Conservation (phyloP, 495 filamentous ascomycete species). For the Chaetomium tenue region DNA sequence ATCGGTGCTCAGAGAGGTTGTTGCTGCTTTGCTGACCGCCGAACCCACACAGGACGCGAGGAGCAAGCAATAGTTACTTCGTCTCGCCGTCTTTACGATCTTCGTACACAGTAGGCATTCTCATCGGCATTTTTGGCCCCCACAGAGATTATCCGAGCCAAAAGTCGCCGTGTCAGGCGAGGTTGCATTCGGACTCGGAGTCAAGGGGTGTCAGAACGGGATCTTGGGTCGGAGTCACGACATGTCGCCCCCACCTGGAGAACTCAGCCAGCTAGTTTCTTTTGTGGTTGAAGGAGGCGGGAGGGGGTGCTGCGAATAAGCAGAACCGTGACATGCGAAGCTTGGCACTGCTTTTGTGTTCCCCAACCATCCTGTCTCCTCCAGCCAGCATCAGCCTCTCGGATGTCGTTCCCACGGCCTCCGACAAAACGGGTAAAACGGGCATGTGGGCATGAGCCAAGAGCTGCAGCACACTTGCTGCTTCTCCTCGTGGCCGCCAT, state of each 20-base stretch:
- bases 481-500: background rate
- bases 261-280: background rate
- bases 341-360: constrained; percentile 6
- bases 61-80: background rate
- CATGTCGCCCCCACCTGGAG: background rate
- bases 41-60: background rate
- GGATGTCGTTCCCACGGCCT: background rate
- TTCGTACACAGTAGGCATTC: too few species aligned
- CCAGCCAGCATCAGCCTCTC: constrained; percentile 10
- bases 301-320: background rate
- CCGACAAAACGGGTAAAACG: background rate
- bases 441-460: too few species aligned
- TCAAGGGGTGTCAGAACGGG: background rate
- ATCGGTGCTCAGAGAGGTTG: too few species aligned
- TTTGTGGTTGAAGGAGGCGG: background rate
- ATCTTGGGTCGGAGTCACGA: background rate
- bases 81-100: too few species aligned
- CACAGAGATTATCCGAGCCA: background rate
- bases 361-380: background rate
- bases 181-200: background rate
- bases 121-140: background rate
- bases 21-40: background rate
- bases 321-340: background rate
- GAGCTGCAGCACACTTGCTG: background rate
- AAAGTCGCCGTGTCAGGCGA: background rate